A percentile compares a stretch with the other conserved stretches of the same genome.
These are phyloP conservation scores for Pichia sp. DNA, from an alignment of 1,139 yeast species.

Conservation along the genomic window DNA sequence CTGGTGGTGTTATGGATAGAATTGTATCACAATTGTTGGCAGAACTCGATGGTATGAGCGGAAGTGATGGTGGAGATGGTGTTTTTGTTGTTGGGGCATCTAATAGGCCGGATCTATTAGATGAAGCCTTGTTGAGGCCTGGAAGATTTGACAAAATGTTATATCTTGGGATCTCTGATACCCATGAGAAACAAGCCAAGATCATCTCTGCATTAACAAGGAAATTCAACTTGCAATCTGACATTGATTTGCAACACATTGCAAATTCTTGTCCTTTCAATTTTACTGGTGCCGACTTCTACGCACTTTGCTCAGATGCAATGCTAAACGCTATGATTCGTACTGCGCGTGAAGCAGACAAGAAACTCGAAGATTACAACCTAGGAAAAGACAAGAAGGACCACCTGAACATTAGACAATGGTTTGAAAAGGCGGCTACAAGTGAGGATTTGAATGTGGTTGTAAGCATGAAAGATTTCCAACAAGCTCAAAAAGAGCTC, in stretches of 20 bases:
- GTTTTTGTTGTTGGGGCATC: constrained; percentile 98
- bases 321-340: constrained; percentile 95
- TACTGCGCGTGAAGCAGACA: constrained; percentile 73
- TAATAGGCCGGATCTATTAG: constrained; percentile 88
- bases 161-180: constrained; percentile 88
- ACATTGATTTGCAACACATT: constrained; percentile 56
- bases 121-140: constrained; percentile 90
- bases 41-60: constrained; percentile 94
- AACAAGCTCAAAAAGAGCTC: constrained; percentile 65
- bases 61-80: constrained; percentile 64
- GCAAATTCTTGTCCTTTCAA: constrained; percentile 79
- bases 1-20: constrained; percentile 98
- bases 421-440: constrained; percentile 85
- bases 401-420: constrained; percentile 61
- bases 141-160: constrained; percentile 95
- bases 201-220: constrained; percentile 86
- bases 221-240: constrained; percentile 62
- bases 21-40: constrained; percentile 93
- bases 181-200: constrained; percentile 81
- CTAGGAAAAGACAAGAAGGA: constrained; percentile 35
- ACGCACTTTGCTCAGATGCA: constrained; percentile 91
- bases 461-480: constrained; percentile 70
- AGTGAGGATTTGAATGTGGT: constrained; percentile 62
- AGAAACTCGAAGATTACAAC: constrained; percentile 55
- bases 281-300: constrained; percentile 96